Conservation (phyloP, 345 rosid species). For the Sisymbrium irio region DNA sequence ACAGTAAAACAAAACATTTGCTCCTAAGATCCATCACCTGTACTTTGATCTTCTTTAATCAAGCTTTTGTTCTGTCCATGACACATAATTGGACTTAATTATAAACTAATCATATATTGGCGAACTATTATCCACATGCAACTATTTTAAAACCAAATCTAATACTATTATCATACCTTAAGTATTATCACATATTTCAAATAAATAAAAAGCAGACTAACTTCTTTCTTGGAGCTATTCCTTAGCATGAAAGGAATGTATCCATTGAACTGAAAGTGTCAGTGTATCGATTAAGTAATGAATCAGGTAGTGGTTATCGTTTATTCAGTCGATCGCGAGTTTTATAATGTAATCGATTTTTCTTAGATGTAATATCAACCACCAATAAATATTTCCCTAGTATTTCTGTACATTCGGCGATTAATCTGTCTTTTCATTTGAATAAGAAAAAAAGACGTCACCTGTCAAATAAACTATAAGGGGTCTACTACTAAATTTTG, state of each 20-base stretch:
- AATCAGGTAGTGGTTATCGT: background rate
- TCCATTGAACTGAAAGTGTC: background rate
- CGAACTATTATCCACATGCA: constrained; percentile 18
- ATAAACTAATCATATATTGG: constrained; percentile 11
- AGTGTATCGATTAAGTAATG: background rate
- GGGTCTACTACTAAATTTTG: background rate
- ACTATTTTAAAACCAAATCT: background rate
- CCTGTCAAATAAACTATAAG: background rate
- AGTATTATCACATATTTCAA: background rate
- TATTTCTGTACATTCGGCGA: background rate
- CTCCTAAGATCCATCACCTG: constrained; percentile 23
- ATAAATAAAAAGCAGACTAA: background rate
- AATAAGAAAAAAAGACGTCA: background rate
- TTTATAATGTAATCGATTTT: background rate
- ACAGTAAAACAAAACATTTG: constrained; percentile 11
- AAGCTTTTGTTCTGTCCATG: constrained; percentile 32
- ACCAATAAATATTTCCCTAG: background rate
- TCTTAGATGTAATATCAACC: background rate
- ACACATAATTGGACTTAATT: background rate
- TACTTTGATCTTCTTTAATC: constrained; percentile 25
- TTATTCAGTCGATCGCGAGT: background rate
- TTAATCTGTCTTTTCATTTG: background rate
- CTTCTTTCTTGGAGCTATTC: constrained; percentile 1
- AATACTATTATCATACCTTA: background rate
- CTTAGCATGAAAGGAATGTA: constrained; percentile 22